Evolutionary conservation across 805 yeast genomes (phyloP), one percentile per base, ranked within the genome.

Genomic region (Phaffomyces thermotolerans): DNA sequence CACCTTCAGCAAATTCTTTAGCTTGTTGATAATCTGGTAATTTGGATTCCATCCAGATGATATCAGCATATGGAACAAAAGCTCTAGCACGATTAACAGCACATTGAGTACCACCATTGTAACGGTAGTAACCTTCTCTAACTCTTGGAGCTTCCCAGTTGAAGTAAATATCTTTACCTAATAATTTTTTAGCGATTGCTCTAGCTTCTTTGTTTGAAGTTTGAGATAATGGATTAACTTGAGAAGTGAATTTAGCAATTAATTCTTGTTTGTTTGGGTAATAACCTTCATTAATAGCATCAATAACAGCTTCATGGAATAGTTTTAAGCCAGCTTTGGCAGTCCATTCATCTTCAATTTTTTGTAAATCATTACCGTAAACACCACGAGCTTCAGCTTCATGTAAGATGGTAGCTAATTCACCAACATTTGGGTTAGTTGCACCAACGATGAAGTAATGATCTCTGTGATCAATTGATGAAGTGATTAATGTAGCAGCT

Each of bases 1-100:
- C 95, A 60, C 98, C 97, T 37, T 80, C 84, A 44, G 98, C 93
- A 61, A 91, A 91, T 70, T 88, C 96, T 68, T 81, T 78, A 52
- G 97, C 98, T 72, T 91, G 98, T 48, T 73, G 76, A 69, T 77
- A 90, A 67, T 89, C 96, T 54, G 98, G 98, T 55, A 86, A 77
- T 66, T 90, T 90, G 47, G 95, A 83, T 74, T 91, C 98, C 97
- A 91, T 90, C 98, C 98, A 91, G 56, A 90, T 81, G 71, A 91
- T 74, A 67, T 90, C 98, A 36, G 95, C 89, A 66, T 83, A 91
- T 50, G 96, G 96, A 43, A 96, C 90, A 64, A 74, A 91, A 27
- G 96, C 95, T 60, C 95, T 79, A 50, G 95, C 97, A 65, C 98
- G 82, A 82, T 88, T 91, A 42, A 91, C 84, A 40, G 98, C 96